Evolutionary conservation across 768 basidiomycete genomes (phyloP).

Genomic region (Suillus cothurnatus): DNA sequence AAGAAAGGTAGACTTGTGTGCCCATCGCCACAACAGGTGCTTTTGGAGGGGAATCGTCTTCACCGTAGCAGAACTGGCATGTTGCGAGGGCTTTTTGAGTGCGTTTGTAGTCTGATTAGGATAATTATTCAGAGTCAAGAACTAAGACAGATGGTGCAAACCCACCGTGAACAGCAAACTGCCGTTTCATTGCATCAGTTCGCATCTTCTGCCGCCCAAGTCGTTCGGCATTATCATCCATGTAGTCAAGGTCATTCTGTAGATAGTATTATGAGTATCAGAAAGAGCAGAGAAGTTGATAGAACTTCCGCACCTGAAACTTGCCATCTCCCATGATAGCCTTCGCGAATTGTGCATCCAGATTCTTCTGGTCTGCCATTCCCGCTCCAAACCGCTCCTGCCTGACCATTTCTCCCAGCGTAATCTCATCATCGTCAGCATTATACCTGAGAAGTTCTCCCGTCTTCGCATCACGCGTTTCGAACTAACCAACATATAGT

Average conservation of each 20-base stretch:
- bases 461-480: constrained; percentile 88
- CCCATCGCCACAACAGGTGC: constrained; percentile 91
- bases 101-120: constrained; percentile 78
- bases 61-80: constrained; percentile 89
- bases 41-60: constrained; percentile 88
- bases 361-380: constrained; percentile 85
- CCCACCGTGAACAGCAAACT: constrained; percentile 93
- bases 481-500: constrained; percentile 50
- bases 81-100: constrained; percentile 88
- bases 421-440: constrained; percentile 85
- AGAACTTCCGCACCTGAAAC: constrained; percentile 62
- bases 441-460: constrained; percentile 89
- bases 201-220: constrained; percentile 95
- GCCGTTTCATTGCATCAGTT: constrained; percentile 92
- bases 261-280: constrained; percentile 3
- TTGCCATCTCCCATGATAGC: constrained; percentile 88
- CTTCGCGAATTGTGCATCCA: constrained; percentile 87
- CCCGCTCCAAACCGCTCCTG: constrained; percentile 93
- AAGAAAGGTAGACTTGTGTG: constrained; percentile 87
- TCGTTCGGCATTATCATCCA: constrained; percentile 95
- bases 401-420: constrained; percentile 88
- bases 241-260: constrained; percentile 88
- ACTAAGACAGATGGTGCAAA: constrained; percentile 2
- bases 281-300: background rate
- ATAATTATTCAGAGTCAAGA: constrained; percentile 7